These are phyloP conservation scores for Populus hybrid DNA, from an alignment of 441 rosid genomes.

Conservation along the genomic window DNA sequence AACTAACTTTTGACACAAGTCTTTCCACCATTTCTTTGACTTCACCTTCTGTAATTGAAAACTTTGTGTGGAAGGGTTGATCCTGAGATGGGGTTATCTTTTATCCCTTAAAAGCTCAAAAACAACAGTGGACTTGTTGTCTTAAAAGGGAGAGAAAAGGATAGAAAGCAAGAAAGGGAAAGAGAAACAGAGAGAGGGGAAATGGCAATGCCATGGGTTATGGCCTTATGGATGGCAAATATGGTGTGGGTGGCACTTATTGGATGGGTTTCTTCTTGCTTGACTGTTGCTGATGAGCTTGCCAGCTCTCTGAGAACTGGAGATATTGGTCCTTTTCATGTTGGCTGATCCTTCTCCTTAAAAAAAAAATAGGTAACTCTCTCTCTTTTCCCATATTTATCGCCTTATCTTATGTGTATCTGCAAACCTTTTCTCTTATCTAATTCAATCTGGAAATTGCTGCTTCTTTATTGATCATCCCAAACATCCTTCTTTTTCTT, in stretches of 20 bases:
- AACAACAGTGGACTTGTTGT: not conserved
- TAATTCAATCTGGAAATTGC: not conserved
- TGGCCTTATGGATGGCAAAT: slow-evolving; percentile 57
- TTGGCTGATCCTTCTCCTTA: slow-evolving; percentile 46
- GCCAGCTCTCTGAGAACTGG: slow-evolving; percentile 73
- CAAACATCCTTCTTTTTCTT: not conserved
- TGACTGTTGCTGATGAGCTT: slow-evolving; percentile 81
- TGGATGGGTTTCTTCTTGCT: slow-evolving; percentile 79
- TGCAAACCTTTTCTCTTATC: not conserved
- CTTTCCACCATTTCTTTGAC: not conserved
- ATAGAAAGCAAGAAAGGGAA: not conserved
- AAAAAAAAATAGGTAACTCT: slow-evolving; percentile 4
- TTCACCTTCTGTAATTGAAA: not conserved
- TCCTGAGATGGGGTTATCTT: not conserved
- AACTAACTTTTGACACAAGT: no score
- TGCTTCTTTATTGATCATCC: not conserved
- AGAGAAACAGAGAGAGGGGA: not conserved
- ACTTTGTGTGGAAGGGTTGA: not conserved
- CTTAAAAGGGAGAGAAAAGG: not conserved
- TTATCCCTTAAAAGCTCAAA: not conserved
- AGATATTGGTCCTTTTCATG: slow-evolving; percentile 84
- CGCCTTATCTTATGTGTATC: not conserved
- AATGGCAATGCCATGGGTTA: slow-evolving; percentile 65
- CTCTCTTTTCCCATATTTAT: not conserved
- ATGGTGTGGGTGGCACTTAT: slow-evolving; percentile 62